A percentile compares a stretch with the other conserved stretches of the same genome.
These are phyloP conservation scores for Pythium rhizo-oryzae DNA, from an alignment of 352 stramenopile species.

Conservation along the genomic window DNA sequence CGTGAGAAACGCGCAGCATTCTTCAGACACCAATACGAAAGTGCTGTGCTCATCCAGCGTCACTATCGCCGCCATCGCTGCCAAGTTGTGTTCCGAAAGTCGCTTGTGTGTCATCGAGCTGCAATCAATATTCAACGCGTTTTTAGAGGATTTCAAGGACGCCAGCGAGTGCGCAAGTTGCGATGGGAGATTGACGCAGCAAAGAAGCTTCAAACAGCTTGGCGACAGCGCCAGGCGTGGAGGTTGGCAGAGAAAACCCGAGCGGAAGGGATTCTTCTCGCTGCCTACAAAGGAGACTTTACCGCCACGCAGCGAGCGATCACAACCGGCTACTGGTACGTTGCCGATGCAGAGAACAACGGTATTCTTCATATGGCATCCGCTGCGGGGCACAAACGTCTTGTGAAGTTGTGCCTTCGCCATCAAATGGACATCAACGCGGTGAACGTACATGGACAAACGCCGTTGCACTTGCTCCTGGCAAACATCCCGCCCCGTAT, in stretches of 20 bases:
- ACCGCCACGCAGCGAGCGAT: constrained; percentile 63
- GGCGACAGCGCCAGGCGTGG: constrained; percentile 48
- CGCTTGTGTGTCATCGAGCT: constrained; percentile 41
- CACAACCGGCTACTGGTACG: constrained; percentile 47
- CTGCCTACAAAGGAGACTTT: constrained; percentile 77
- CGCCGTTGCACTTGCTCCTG: constrained; percentile 73
- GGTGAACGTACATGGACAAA: constrained; percentile 55
- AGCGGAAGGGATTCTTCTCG: constrained; percentile 63
- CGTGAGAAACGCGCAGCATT: constrained; percentile 46
- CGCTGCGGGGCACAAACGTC: constrained; percentile 65
- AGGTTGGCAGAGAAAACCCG: constrained; percentile 39
- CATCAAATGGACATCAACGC: constrained; percentile 73
- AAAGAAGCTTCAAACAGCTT: constrained; percentile 57
- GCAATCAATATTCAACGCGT: constrained; percentile 61
- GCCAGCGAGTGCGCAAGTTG: constrained; percentile 37
- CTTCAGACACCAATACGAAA: constrained; percentile 37
- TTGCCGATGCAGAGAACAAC: constrained; percentile 62
- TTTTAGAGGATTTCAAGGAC: constrained; percentile 49
- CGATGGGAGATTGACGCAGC: constrained; percentile 50
- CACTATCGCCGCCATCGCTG: constrained; percentile 62
- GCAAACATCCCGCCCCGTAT: constrained; percentile 43
- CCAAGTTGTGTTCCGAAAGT: constrained; percentile 46
- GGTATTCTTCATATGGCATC: constrained; percentile 73
- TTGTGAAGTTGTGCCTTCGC: constrained; percentile 85
- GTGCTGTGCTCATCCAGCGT: constrained; percentile 66